A percentile compares a stretch with the other conserved stretches of the same genome.
These are phyloP conservation scores for Penicillium coffeae DNA, from an alignment of 495 filamentous ascomycete species.

Conservation along the genomic window DNA sequence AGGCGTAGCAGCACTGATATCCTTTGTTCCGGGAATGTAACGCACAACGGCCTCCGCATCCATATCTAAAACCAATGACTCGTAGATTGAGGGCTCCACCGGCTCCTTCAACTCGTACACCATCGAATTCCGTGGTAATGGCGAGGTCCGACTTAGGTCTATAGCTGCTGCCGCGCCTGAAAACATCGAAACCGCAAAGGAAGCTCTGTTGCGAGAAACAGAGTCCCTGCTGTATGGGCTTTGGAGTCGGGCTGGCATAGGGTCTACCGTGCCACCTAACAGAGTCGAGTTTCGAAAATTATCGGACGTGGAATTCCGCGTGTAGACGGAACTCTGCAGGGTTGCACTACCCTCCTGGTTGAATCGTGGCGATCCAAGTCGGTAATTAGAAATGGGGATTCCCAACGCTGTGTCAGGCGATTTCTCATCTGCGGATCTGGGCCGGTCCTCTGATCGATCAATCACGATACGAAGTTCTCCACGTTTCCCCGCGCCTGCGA, in stretches of 20 bases:
- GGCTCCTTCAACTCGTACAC: constrained; percentile 44
- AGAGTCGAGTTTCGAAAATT: constrained; percentile 49
- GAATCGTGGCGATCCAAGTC: constrained; percentile 78
- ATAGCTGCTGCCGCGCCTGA: constrained; percentile 42
- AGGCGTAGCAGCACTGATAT: constrained; percentile 86
- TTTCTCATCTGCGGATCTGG: constrained; percentile 63
- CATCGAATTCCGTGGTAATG: constrained; percentile 32
- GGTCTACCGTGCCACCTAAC: constrained; percentile 24
- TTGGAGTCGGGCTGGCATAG: constrained; percentile 14
- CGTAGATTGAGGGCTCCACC: constrained; percentile 64
- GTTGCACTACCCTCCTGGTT: constrained; percentile 73
- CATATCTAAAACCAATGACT: constrained; percentile 64
- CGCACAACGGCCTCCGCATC: constrained; percentile 83
- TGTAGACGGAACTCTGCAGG: constrained; percentile 70
- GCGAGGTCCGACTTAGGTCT: constrained; percentile 30
- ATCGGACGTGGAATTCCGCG: constrained; percentile 50
- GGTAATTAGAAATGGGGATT: constrained; percentile 81
- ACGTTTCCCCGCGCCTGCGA: constrained; percentile 25
- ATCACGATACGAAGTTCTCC: constrained; percentile 83
- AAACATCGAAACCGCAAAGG: constrained; percentile 43
- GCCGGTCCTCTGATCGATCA: constrained; percentile 64
- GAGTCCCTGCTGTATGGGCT: constrained; percentile 25
- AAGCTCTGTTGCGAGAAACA: constrained; percentile 23
- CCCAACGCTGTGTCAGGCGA: constrained; percentile 58
- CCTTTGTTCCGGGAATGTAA: constrained; percentile 64